phyloP scores from a whole-genome alignment of 352 stramenopile species.

The Phytophthora syringae region DNA sequence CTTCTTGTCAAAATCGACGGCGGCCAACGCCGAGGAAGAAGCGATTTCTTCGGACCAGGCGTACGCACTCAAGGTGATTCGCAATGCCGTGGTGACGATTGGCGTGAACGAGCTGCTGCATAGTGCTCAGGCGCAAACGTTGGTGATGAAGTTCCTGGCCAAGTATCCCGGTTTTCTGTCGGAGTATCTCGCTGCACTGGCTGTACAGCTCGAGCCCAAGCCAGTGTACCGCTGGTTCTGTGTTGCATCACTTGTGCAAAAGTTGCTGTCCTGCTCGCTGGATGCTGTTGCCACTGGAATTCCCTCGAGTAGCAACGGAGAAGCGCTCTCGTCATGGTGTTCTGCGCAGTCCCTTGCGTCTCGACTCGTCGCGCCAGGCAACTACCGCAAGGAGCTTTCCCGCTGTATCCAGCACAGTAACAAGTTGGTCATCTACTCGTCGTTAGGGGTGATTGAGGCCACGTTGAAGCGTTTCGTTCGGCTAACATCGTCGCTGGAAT shows the following conservation, averaged over 20 bases:
- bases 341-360: conserved; percentile 58
- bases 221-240: conserved; percentile 83
- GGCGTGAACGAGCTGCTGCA: conserved; percentile 69
- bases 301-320: conserved; percentile 14
- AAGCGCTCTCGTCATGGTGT: conserved; percentile 42
- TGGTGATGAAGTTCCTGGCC: conserved; percentile 63
- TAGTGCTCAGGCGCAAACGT: conserved; percentile 51
- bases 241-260: conserved; percentile 72
- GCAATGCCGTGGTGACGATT: conserved; percentile 66
- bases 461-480: conserved; percentile 62
- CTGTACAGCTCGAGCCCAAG: conserved; percentile 77
- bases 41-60: conserved; percentile 45
- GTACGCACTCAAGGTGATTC: conserved; percentile 69
- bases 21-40: conserved; percentile 24
- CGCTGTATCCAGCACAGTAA: conserved; percentile 81
- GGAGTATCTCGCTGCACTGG: conserved; percentile 64
- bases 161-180: conserved; percentile 69
- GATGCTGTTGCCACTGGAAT: conserved; percentile 41
- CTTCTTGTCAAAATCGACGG: conserved; percentile 52
- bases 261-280: conserved; percentile 62
- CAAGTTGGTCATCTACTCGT: conserved; percentile 77
- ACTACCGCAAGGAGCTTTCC: conserved; percentile 81
- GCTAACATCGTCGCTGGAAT: conserved; percentile 34
- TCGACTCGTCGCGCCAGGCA: conserved; percentile 72
- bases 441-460: conserved; percentile 70